Percentiles rank a stretch among this genome's conserved stretches.
phyloP scores from a whole-genome alignment of 108 stramenopile genomes.

The Nitzschia inconspicua region DNA sequence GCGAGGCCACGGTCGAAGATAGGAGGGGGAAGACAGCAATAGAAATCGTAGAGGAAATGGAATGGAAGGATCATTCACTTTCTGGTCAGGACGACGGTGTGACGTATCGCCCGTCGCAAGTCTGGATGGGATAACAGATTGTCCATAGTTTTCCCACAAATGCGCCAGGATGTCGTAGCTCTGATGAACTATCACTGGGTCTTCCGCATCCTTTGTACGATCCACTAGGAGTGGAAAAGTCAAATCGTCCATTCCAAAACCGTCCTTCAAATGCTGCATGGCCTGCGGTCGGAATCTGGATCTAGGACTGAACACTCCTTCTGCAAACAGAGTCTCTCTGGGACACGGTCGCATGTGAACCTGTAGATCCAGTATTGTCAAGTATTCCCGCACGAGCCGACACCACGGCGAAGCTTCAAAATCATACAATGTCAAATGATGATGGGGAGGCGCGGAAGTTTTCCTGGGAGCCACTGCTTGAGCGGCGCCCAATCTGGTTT shows the following conservation, averaged over 20 bases:
- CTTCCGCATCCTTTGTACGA: constrained; percentile 4
- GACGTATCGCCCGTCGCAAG: neutral
- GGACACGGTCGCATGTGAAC: constrained; percentile 28
- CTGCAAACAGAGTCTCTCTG: constrained; percentile 15
- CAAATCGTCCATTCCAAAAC: neutral
- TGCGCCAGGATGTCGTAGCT: constrained; percentile 24
- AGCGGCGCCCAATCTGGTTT: too few relatives aligned
- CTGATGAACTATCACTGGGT: constrained; percentile 4
- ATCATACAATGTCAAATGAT: constrained; percentile 21
- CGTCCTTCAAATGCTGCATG: neutral
- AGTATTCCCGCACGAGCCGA: constrained; percentile 25
- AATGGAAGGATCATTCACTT: neutral
- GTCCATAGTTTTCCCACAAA: constrained; percentile 25
- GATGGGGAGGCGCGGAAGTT: constrained; percentile 4
- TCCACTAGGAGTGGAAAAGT: constrained; percentile 28
- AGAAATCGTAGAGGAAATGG: constrained; percentile 24
- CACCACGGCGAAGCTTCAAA: constrained; percentile 33
- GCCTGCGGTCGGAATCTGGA: constrained; percentile 26
- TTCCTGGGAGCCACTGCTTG: neutral
- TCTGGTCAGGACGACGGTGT: constrained; percentile 18
- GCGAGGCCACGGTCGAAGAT: constrained; percentile 23
- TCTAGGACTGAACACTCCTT: constrained; percentile 8
- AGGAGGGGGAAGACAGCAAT: constrained; percentile 16
- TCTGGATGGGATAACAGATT: constrained; percentile 3
- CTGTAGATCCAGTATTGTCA: constrained; percentile 22